Conservation (phyloP, 306 rosid genomes). For the Sicyos edulis region DNA sequence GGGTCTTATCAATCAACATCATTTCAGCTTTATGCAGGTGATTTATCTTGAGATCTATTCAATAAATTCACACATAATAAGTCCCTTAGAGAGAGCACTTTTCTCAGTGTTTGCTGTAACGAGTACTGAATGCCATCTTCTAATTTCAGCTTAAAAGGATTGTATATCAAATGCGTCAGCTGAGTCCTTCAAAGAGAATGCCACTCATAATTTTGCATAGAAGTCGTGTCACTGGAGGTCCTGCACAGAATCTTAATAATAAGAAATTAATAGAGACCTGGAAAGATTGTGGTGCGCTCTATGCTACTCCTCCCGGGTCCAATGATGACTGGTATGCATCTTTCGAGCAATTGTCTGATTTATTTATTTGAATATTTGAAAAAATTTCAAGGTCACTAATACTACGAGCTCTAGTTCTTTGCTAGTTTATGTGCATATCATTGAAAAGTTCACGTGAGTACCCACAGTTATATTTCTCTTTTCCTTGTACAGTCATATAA, state of each 20-base stretch:
- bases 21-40: constrained; percentile 65
- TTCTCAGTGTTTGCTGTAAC: constrained; percentile 9
- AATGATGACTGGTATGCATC: constrained; percentile 77
- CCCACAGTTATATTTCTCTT: background rate
- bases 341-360: background rate
- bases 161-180: constrained; percentile 49
- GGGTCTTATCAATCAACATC: constrained; percentile 37
- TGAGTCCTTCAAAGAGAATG: constrained; percentile 68
- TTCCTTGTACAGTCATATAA: background rate
- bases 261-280: constrained; percentile 62
- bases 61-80: background rate
- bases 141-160: constrained; percentile 56
- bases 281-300: constrained; percentile 59
- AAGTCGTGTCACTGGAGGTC: constrained; percentile 62
- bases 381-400: background rate
- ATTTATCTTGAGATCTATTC: constrained; percentile 15
- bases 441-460: background rate
- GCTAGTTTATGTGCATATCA: background rate
- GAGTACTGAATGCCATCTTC: constrained; percentile 25
- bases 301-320: constrained; percentile 77
- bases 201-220: constrained; percentile 81
- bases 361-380: constrained; percentile 12
- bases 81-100: background rate
- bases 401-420: background rate
- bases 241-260: constrained; percentile 59